A percentile compares a stretch with the other conserved stretches of the same genome.
Conservation (phyloP, 169 alveolate genomes). For the Eimeria acervulina region DNA sequence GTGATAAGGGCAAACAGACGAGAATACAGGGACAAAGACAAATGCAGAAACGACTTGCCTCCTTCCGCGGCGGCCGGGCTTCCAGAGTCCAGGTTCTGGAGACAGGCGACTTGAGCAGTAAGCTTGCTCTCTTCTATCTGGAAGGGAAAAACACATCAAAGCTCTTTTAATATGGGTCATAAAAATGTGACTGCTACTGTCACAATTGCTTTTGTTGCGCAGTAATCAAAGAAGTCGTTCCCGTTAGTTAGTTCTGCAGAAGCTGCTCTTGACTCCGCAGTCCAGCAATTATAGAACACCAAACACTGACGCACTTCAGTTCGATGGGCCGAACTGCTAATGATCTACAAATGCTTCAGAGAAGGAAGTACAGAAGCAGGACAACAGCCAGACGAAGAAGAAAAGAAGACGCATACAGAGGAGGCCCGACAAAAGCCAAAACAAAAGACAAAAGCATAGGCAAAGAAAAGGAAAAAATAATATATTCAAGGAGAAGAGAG, state of each 20-base stretch:
- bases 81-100: constrained; percentile 34
- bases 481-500: no score
- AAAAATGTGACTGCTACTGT: neutral
- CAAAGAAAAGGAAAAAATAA: no score
- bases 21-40: neutral
- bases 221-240: neutral
- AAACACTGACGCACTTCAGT: neutral
- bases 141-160: neutral
- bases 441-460: no score
- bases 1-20: no score
- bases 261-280: neutral
- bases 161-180: neutral
- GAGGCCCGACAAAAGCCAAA: neutral
- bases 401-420: no score
- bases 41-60: neutral
- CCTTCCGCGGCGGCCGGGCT: neutral
- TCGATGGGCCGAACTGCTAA: neutral
- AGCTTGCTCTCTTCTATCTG: constrained; percentile 81
- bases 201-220: no score
- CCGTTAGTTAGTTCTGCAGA: neutral
- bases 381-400: no score
- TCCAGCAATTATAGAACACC: neutral
- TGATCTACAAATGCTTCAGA: neutral
- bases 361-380: no score
- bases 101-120: constrained; percentile 72